phyloP scores from a whole-genome alignment of 1,284 basidiomycete species.

The Microbotryum intermedium region DNA sequence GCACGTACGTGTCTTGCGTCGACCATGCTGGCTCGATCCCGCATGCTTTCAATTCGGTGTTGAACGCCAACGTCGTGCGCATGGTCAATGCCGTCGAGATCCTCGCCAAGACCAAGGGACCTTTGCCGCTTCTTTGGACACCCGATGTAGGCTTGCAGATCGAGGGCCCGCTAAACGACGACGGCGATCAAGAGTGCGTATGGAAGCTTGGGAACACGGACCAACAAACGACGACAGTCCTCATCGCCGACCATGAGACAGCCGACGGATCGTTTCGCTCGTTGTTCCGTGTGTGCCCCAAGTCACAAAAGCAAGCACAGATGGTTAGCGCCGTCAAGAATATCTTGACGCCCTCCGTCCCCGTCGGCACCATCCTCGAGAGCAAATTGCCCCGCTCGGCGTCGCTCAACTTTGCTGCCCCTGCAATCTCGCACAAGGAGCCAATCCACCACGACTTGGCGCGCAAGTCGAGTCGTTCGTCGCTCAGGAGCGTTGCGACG shows the following conservation, averaged over 20 bases:
- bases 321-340: not conserved
- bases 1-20: constrained; percentile 76
- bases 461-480: constrained; percentile 17
- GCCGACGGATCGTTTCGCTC: constrained; percentile 12
- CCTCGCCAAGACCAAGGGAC: constrained; percentile 33
- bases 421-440: constrained; percentile 9
- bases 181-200: constrained; percentile 13
- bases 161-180: constrained; percentile 32
- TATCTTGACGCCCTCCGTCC: constrained; percentile 5
- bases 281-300: constrained; percentile 9
- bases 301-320: not conserved
- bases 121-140: constrained; percentile 25
- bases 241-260: constrained; percentile 10
- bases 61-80: constrained; percentile 53
- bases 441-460: constrained; percentile 20
- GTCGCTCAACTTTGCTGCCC: constrained; percentile 20
- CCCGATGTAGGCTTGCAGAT: constrained; percentile 29
- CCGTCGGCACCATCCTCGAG: constrained; percentile 19
- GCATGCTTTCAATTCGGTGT: constrained; percentile 73
- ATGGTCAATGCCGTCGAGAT: constrained; percentile 37
- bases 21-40: constrained; percentile 86
- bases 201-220: constrained; percentile 12
- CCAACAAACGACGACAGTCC: constrained; percentile 1
- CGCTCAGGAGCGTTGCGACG: constrained; percentile 2
- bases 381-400: constrained; percentile 17